Percentiles rank a stretch among this genome's conserved stretches.
Evolutionary conservation across 257 asterid species (phyloP).

Genomic region (Solanum megistacrolobum): DNA sequence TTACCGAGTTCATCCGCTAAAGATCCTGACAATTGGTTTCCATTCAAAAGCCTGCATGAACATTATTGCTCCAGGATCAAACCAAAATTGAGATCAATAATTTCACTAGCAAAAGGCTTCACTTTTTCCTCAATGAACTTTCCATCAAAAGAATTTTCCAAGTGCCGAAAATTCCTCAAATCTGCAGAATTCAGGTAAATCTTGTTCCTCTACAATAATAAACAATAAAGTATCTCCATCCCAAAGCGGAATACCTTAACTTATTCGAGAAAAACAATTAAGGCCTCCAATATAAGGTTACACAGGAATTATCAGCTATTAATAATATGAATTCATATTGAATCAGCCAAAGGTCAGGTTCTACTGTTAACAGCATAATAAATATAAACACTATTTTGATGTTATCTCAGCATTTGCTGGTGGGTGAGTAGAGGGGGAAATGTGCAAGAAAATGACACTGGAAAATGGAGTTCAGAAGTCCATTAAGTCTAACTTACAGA

Average conservation of each 20-base stretch:
- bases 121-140: neutral
- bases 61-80: neutral
- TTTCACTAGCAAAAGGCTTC: neutral
- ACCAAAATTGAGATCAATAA: neutral
- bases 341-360: neutral
- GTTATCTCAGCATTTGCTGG: neutral
- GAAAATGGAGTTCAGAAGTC: neutral
- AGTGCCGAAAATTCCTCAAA: neutral
- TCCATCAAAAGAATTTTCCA: neutral
- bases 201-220: neutral
- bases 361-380: neutral
- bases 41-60: conserved; percentile 32
- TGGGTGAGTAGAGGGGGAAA: neutral
- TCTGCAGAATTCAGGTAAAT: neutral
- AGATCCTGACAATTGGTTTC: conserved; percentile 32
- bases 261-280: neutral
- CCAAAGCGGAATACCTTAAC: neutral
- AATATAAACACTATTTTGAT: neutral
- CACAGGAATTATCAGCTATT: neutral
- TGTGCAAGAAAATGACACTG: neutral
- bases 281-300: neutral
- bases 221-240: neutral
- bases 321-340: neutral
- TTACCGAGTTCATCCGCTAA: conserved; percentile 35
- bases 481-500: conserved; percentile 20